These are phyloP conservation scores for Lanmaoa pseudosensibilis DNA, from an alignment of 768 basidiomycete species.

Conservation along the genomic window DNA sequence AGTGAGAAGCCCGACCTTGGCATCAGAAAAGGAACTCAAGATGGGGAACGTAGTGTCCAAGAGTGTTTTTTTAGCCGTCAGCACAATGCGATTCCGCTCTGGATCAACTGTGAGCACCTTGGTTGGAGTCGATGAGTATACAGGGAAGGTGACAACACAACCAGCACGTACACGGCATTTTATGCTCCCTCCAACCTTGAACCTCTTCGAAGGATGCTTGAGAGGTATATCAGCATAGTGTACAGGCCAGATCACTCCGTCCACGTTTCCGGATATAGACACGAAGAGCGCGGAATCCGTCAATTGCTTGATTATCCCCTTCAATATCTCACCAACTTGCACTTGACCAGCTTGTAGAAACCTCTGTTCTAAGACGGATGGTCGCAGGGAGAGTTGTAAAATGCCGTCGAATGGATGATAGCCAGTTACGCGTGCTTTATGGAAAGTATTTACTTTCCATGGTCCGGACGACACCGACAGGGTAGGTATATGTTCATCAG, in stretches of 20 bases:
- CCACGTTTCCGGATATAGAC: conserved; percentile 80
- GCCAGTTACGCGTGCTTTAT: conserved; percentile 85
- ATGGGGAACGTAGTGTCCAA: conserved; percentile 78
- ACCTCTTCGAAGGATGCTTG: conserved; percentile 89
- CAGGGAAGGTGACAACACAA: neutral
- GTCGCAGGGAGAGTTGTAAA: conserved; percentile 82
- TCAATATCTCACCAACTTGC: conserved; percentile 81
- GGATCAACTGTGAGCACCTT: conserved; percentile 84
- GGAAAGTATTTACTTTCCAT: conserved; percentile 78
- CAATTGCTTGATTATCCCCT: conserved; percentile 84
- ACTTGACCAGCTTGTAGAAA: conserved; percentile 84
- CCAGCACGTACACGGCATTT: conserved; percentile 72
- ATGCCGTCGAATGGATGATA: conserved; percentile 84
- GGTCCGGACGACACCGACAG: conserved; percentile 68
- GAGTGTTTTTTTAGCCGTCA: conserved; percentile 91
- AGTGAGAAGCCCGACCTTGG: conserved; percentile 65
- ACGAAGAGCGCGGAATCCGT: conserved; percentile 82
- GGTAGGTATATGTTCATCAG: conserved; percentile 87
- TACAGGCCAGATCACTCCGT: conserved; percentile 91
- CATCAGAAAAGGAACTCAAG: conserved; percentile 63
- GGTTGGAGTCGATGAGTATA: conserved; percentile 29
- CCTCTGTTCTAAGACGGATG: conserved; percentile 78
- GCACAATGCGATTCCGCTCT: conserved; percentile 72
- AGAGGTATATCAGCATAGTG: conserved; percentile 95
- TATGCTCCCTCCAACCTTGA: conserved; percentile 78